A percentile compares a stretch with the other conserved stretches of the same genome.
These are phyloP conservation scores for Fusarium irregulare DNA, from an alignment of 2,329 filamentous ascomycete genomes.

Conservation along the genomic window DNA sequence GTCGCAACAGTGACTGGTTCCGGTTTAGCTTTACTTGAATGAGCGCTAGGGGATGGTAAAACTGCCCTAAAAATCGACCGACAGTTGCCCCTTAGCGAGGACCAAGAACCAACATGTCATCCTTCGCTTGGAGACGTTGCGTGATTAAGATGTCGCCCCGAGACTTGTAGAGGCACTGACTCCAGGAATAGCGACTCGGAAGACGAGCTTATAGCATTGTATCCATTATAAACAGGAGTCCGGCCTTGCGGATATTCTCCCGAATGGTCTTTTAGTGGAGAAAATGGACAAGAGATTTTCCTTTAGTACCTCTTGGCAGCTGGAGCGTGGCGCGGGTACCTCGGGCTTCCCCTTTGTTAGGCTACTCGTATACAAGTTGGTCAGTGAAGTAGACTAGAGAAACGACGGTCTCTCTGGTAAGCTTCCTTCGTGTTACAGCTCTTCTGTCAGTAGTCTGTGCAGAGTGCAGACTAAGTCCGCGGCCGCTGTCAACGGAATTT, in stretches of 20 bases:
- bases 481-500: slow-evolving; percentile 5
- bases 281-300: not conserved
- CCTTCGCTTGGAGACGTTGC: slow-evolving; percentile 1
- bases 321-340: not conserved
- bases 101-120: not conserved
- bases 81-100: not conserved
- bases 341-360: not conserved
- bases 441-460: not conserved
- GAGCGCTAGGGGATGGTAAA: not conserved
- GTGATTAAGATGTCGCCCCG: not conserved
- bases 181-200: not conserved
- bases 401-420: not conserved
- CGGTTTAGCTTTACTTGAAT: not conserved
- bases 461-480: not conserved
- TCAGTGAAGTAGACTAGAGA: not conserved
- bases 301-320: not conserved
- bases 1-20: not conserved
- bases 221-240: not conserved
- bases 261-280: not conserved
- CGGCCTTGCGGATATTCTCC: not conserved
- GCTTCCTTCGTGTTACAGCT: not conserved
- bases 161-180: not conserved
- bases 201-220: not conserved
- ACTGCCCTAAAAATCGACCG: not conserved
- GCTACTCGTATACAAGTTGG: not conserved